Percentiles rank a stretch among this genome's conserved stretches.
Evolutionary conservation across 257 asterid genomes (phyloP).

Genomic region (Forsythia suspensa): DNA sequence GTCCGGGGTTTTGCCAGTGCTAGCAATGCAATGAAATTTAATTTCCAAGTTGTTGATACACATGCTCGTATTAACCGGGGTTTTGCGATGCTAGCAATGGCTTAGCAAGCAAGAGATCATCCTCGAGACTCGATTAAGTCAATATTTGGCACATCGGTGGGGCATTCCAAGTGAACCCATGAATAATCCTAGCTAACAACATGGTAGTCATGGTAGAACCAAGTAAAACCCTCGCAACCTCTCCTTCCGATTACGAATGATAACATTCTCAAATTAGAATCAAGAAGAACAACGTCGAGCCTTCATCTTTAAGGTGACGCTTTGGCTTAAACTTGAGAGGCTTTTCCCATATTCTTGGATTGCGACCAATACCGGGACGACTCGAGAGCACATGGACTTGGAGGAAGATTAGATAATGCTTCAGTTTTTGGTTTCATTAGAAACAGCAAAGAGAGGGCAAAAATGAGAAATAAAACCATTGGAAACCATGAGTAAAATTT

Average conservation of each 20-base stretch:
- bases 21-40: background rate
- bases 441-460: no score
- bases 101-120: background rate
- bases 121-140: background rate
- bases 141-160: background rate
- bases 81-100: background rate
- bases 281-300: slow-evolving; percentile 2
- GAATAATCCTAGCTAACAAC: slow-evolving; percentile 17
- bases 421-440: no score
- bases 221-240: slow-evolving; percentile 14
- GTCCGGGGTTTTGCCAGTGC: no score
- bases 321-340: slow-evolving; percentile 24
- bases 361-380: slow-evolving; percentile 33
- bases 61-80: background rate
- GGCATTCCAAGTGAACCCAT: background rate
- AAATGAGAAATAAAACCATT: no score
- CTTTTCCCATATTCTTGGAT: slow-evolving; percentile 37
- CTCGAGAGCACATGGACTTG: background rate
- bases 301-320: slow-evolving; percentile 16
- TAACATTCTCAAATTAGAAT: slow-evolving; percentile 17
- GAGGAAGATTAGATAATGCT: no score
- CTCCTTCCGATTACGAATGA: slow-evolving; percentile 32
- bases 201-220: slow-evolving; percentile 11
- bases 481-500: no score
- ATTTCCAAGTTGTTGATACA: background rate